Evolutionary conservation across 75 land plant species (phyloP).

Genomic region (Chamaecyparis obtusa): DNA sequence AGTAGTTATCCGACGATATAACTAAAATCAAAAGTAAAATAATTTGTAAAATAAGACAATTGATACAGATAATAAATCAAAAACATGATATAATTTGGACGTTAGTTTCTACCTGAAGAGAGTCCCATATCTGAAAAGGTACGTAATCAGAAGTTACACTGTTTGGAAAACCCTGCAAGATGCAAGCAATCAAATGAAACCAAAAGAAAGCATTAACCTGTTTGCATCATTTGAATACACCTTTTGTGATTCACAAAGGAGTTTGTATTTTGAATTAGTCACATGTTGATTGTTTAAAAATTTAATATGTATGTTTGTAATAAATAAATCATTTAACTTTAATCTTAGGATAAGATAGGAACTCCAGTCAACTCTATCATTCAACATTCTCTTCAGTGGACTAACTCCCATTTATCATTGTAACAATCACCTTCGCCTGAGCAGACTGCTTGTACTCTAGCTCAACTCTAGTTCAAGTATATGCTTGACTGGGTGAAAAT

Average conservation of each 20-base stretch:
- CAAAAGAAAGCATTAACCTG: not conserved
- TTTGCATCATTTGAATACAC: not conserved
- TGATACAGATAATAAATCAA: not conserved
- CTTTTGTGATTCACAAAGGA: not conserved
- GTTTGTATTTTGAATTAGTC: no score
- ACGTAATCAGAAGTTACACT: constrained; percentile 96
- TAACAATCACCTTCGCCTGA: no score
- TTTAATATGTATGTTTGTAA: no score
- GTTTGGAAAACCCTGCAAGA: constrained; percentile 85
- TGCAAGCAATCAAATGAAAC: constrained; percentile 10
- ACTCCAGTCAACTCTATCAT: no score
- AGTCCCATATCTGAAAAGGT: constrained; percentile 94
- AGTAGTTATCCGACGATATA: constrained; percentile 8
- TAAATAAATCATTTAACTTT: no score
- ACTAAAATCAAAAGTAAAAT: not conserved
- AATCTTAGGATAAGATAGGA: no score
- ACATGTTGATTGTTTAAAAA: no score
- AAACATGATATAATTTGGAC: not conserved
- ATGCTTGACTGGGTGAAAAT: no score
- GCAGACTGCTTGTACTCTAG: no score
- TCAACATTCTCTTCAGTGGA: no score
- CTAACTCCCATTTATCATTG: no score
- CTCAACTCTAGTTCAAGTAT: no score
- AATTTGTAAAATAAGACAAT: not conserved
- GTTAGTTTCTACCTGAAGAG: constrained; percentile 66